Conservation (phyloP, 371 early-diverging fungal species). For the Mortierella sp. region DNA sequence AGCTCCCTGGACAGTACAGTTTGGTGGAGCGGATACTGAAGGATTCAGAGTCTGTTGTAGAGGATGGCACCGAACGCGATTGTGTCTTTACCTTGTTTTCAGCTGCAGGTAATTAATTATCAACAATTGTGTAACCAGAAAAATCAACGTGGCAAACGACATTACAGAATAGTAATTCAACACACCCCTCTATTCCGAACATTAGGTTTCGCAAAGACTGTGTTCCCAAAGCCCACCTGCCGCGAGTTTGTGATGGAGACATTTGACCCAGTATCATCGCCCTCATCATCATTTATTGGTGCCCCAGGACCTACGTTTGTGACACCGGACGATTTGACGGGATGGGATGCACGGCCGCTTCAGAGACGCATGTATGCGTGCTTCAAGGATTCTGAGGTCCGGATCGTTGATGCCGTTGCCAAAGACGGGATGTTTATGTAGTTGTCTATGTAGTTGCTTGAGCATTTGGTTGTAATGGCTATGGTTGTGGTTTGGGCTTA, state of each 20-base stretch:
- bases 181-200: not conserved
- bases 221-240: conserved; percentile 61
- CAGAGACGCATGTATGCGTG: conserved; percentile 54
- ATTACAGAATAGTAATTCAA: not conserved
- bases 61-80: conserved; percentile 73
- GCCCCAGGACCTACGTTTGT: conserved; percentile 13
- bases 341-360: conserved; percentile 48
- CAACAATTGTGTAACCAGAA: no score
- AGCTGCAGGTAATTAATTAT: conserved; percentile 59
- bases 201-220: not conserved
- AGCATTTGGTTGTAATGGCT: not conserved
- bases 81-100: conserved; percentile 70
- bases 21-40: conserved; percentile 73
- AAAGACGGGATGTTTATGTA: conserved; percentile 57
- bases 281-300: not conserved
- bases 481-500: not conserved
- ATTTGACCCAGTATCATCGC: conserved; percentile 38
- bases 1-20: conserved; percentile 78
- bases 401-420: conserved; percentile 50
- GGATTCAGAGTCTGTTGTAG: conserved; percentile 61
- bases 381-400: conserved; percentile 44
- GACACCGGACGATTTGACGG: conserved; percentile 30
- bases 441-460: not conserved
- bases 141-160: not conserved
- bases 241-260: conserved; percentile 67